Evolutionary conservation across 2,329 filamentous ascomycete species (phyloP).

Genomic region (Cladorrhinum sp.): DNA sequence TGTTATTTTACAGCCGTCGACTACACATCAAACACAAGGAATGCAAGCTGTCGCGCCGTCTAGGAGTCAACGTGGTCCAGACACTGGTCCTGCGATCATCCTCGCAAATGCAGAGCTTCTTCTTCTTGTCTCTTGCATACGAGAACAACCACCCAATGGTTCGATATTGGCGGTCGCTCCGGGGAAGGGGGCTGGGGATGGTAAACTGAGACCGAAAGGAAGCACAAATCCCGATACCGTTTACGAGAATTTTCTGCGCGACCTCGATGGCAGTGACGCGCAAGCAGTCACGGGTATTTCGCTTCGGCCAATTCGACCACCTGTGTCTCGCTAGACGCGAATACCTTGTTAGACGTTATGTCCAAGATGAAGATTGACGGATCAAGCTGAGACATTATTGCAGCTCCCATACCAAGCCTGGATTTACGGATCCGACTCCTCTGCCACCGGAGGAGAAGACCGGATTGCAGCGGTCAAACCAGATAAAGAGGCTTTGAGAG

Average conservation of each 20-base stretch:
- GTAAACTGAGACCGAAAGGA: constrained; percentile 7
- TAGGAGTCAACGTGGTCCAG: constrained; percentile 46
- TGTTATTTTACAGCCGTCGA: constrained; percentile 56
- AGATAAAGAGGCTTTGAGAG: constrained; percentile 15
- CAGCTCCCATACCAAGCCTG: constrained; percentile 33
- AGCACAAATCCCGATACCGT: constrained; percentile 37
- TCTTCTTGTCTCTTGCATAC: constrained; percentile 45
- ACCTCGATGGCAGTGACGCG: constrained; percentile 33
- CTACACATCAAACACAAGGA: constrained; percentile 50
- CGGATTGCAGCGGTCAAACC: background rate
- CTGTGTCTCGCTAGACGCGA: constrained; percentile 54
- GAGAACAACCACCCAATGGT: constrained; percentile 41
- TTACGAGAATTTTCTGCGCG: constrained; percentile 40
- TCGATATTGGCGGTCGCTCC: background rate
- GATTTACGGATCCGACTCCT: constrained; percentile 36
- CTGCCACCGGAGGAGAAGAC: constrained; percentile 19
- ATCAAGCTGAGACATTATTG: constrained; percentile 43
- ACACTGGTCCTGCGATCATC: constrained; percentile 51
- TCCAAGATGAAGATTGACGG: constrained; percentile 44
- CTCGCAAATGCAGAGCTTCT: constrained; percentile 54
- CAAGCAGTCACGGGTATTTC: constrained; percentile 45
- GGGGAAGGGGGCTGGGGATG: background rate
- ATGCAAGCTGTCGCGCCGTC: constrained; percentile 40
- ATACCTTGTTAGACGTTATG: constrained; percentile 60
- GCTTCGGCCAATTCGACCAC: constrained; percentile 58